A percentile compares a stretch with the other conserved stretches of the same genome.
Conservation (phyloP, 495 filamentous ascomycete genomes). For the Rusavskia elegans region DNA sequence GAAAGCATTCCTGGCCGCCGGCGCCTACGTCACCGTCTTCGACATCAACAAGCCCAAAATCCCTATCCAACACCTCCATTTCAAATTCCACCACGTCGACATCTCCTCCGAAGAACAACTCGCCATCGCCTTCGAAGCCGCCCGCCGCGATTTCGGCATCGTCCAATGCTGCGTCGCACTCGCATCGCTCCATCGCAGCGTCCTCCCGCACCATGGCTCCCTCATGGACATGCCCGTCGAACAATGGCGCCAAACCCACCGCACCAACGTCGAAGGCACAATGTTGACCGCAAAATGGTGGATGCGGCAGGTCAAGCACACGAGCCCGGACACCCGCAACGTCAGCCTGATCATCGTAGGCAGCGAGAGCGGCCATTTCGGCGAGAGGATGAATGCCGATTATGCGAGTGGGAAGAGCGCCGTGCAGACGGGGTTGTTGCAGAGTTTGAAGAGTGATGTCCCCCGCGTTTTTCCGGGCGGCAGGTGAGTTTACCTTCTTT, state of each 20-base stretch:
- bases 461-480: constrained; percentile 17
- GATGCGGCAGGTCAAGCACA: constrained; percentile 9
- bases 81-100: constrained; percentile 15
- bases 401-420: constrained; percentile 26
- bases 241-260: constrained; percentile 20
- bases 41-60: constrained; percentile 15
- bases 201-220: constrained; percentile 17
- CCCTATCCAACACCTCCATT: background rate
- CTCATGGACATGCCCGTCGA: constrained; percentile 21
- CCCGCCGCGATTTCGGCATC: constrained; percentile 14
- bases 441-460: constrained; percentile 22
- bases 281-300: constrained; percentile 23
- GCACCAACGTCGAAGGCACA: constrained; percentile 26
- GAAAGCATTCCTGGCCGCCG: constrained; percentile 22
- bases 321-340: constrained; percentile 13
- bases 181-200: constrained; percentile 22
- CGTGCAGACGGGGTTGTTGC: constrained; percentile 23
- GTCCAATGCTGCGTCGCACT: constrained; percentile 25
- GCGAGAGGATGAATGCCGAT: constrained; percentile 22
- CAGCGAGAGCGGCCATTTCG: constrained; percentile 26
- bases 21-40: constrained; percentile 20
- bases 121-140: constrained; percentile 15
- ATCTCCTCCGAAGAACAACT: constrained; percentile 18
- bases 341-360: constrained; percentile 25
- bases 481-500: too few relatives aligned